Evolutionary conservation across 1,284 basidiomycete species (phyloP), one percentile per base, ranked within the genome.

Genomic region (Grifola frondosa): DNA sequence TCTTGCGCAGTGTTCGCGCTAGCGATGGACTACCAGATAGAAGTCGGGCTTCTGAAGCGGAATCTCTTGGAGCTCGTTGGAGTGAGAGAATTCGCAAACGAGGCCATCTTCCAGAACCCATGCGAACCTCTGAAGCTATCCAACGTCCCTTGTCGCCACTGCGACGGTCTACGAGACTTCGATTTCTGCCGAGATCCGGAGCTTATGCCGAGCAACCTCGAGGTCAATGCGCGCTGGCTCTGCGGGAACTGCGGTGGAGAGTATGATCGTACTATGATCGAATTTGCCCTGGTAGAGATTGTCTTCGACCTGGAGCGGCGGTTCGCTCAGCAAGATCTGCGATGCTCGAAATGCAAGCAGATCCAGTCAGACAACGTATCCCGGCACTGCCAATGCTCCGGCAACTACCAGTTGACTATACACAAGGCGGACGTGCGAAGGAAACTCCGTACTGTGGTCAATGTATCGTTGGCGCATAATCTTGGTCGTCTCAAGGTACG

Each of bases 131-230:
- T 98, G 49, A 87, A 88, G 53, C 68, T 98, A 20, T 77, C 85
- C 19, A 91, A 91, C 62, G 88, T 98, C 20, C 89, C 95, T 20
- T 99, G 97, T 65, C 81, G 79, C 40, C 82, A 88, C 58, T 99
- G 97, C 69, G 95, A 95, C 64, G 74, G 78, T 17, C 79, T 96
- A 47, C 82, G 91, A 15, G 92, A 95, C 63, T 89, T 99, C 53
- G 96, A 99, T 63, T 87, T 98, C 53, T 97, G 94, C 62, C 81
- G 95, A n/a, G 95, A 97, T 64, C 76, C 84, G 6, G 91, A 94
- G 50, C 77, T 97, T 30, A 71, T 93, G 37, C 86, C 89, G 0
- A 71, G 73, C 52, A 61, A 74, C 23, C 64, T 70, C 28, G 70
- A 74, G 17, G 62, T 73, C 8, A 67, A 59, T 19, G 49, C 75